phyloP scores from a whole-genome alignment of 352 stramenopile species.

The Halophytophthora polymorphica region DNA sequence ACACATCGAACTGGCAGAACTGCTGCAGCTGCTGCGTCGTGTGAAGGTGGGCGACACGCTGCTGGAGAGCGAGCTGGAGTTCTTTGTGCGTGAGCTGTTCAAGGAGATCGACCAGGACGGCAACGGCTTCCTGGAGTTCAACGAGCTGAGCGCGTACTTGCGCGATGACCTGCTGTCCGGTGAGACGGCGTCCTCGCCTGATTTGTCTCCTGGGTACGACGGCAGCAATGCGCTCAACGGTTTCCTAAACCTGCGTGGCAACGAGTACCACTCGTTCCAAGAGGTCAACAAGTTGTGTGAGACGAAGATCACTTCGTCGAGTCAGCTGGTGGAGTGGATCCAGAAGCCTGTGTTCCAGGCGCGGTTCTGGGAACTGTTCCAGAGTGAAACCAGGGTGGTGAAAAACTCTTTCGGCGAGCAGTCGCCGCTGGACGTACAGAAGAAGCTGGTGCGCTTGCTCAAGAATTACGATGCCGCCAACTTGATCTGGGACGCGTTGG shows the following conservation, averaged over 20 bases:
- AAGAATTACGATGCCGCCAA: slow-evolving; percentile 72
- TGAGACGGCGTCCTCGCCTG: slow-evolving; percentile 16
- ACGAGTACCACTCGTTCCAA: slow-evolving; percentile 64
- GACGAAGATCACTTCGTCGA: slow-evolving; percentile 42
- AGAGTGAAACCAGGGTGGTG: slow-evolving; percentile 45
- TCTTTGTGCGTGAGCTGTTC: slow-evolving; percentile 66
- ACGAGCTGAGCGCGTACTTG: slow-evolving; percentile 89
- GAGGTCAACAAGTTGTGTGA: slow-evolving; percentile 60
- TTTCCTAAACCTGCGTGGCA: slow-evolving; percentile 61
- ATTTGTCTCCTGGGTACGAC: slow-evolving; percentile 18
- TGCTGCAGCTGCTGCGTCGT: slow-evolving; percentile 55
- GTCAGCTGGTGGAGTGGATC: slow-evolving; percentile 50
- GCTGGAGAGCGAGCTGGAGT: slow-evolving; percentile 58
- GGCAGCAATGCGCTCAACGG: slow-evolving; percentile 48
- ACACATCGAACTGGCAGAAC: slow-evolving; percentile 57
- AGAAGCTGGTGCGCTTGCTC: slow-evolving; percentile 68
- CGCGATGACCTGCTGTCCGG: slow-evolving; percentile 43
- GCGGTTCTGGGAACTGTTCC: slow-evolving; percentile 64
- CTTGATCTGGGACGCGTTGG: slow-evolving; percentile 53
- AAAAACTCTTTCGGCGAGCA: slow-evolving; percentile 38
- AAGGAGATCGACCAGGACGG: slow-evolving; percentile 92
- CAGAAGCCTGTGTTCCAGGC: slow-evolving; percentile 38
- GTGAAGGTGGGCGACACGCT: slow-evolving; percentile 66
- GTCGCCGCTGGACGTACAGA: slow-evolving; percentile 56
- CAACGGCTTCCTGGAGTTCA: slow-evolving; percentile 92